phyloP scores from a whole-genome alignment of 2,329 filamentous ascomycete genomes.

The Microsporum audouinii region DNA sequence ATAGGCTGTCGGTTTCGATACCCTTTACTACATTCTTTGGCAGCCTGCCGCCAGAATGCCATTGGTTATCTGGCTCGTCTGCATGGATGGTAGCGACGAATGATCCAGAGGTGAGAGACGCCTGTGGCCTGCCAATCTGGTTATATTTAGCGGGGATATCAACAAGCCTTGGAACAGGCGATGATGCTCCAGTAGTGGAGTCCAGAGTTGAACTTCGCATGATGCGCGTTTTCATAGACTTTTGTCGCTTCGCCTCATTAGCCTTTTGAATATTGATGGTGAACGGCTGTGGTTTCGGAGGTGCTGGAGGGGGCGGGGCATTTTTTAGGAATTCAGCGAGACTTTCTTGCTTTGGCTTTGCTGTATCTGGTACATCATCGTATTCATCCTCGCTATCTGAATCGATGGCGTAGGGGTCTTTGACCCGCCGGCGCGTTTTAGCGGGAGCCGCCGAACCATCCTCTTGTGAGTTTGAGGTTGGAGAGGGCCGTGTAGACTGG shows the following conservation, averaged over 20 bases:
- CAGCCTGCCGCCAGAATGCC: background rate
- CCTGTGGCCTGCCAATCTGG: constrained; percentile 10
- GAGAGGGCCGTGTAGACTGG: constrained; percentile 11
- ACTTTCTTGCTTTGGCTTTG: constrained; percentile 31
- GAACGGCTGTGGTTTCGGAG: constrained; percentile 24
- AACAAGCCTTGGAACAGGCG: constrained; percentile 20
- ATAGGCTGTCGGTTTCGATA: constrained; percentile 15
- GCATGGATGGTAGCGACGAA: constrained; percentile 12
- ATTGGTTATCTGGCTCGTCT: background rate
- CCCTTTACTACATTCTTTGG: background rate
- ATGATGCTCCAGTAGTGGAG: constrained; percentile 19
- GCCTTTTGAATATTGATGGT: constrained; percentile 15
- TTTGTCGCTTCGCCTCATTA: constrained; percentile 12
- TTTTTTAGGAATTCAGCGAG: constrained; percentile 39
- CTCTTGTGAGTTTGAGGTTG: background rate
- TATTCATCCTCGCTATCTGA: constrained; percentile 57
- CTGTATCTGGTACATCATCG: constrained; percentile 40
- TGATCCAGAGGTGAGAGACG: constrained; percentile 16
- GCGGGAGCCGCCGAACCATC: constrained; percentile 36
- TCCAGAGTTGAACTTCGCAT: constrained; percentile 23
- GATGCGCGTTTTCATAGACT: constrained; percentile 27
- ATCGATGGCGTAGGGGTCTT: constrained; percentile 91
- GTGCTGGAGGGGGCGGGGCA: constrained; percentile 31
- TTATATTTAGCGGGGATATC: background rate
- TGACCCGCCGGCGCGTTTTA: constrained; percentile 64